These are phyloP conservation scores for Exophiala dermatitidis DNA, from an alignment of 2,329 filamentous ascomycete genomes.

Conservation along the genomic window DNA sequence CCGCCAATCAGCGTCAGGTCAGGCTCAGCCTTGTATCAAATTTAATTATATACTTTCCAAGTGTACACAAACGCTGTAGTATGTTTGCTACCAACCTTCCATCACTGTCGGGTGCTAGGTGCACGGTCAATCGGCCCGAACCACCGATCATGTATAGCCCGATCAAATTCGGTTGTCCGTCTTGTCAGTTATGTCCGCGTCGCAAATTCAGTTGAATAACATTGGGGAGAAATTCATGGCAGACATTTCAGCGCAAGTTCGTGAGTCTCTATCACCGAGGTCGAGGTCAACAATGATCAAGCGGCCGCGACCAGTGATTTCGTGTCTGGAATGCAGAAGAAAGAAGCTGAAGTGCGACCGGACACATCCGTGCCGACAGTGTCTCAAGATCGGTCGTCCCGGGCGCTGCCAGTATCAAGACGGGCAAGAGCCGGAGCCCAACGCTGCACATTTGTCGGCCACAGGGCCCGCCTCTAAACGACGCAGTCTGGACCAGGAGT, in stretches of 20 bases:
- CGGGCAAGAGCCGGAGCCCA: constrained; percentile 22
- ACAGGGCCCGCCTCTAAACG: constrained; percentile 6
- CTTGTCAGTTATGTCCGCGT: too few species aligned
- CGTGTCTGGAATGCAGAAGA: constrained; percentile 40
- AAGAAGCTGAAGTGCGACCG: constrained; percentile 52
- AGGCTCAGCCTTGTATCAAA: too few species aligned
- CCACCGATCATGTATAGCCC: too few species aligned
- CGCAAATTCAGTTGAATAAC: too few species aligned
- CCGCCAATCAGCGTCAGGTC: neutral
- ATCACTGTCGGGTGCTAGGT: too few species aligned
- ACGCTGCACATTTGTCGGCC: neutral
- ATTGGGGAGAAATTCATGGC: neutral
- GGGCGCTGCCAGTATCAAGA: constrained; percentile 21
- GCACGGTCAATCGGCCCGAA: too few species aligned
- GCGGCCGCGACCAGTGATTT: constrained; percentile 27
- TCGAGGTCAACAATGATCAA: constrained; percentile 1
- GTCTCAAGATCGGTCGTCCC: constrained; percentile 32
- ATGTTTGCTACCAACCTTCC: too few species aligned
- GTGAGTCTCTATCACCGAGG: neutral
- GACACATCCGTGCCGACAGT: constrained; percentile 46
- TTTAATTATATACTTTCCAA: too few species aligned
- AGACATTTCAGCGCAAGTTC: constrained; percentile 2
- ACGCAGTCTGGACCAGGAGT: constrained; percentile 1
- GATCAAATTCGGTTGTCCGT: too few species aligned
- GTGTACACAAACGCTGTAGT: too few species aligned